Evolutionary conservation across 495 filamentous ascomycete species (phyloP), one percentile per base, ranked within the genome.

Genomic region (Talaromyces liani): DNA sequence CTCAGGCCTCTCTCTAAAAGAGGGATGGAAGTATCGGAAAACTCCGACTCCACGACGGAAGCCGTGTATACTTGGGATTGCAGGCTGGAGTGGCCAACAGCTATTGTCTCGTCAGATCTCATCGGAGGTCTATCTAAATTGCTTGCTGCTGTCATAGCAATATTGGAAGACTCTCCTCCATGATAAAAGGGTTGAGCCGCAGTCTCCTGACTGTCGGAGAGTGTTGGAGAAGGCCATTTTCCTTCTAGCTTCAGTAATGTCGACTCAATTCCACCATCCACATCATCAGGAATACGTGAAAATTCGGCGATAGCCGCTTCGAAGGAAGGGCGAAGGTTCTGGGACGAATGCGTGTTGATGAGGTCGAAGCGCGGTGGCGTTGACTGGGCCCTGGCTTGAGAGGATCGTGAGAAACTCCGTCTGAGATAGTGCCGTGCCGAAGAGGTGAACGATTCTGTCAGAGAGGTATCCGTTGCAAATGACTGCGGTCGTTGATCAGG

Each of bases 181-280:
- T 27, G 5, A 9, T 60, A 16, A 31, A n/a, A 25, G 4, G n/a
- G n/a, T 18, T 41, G 53, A 25, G 27, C 16, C 22, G 10, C 14
- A 8, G 54, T 60, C 5, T 54, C 56, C 22, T 29, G 34, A 36
- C 55, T 59, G 27, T 29, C 54, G 29, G 53, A 53, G 29, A 33
- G 22, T 18, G 55, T 34, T 5, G 63, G 36, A 31, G 54, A 51
- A 54, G 63, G 65, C 74, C 85, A 95, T 68, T 88, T 92, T 6
- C 94, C 94, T 78, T 99, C 95, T 4, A 99, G 82, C 68, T 97
- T 98, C 65, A 93, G 75, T 65, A 99, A 70, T 6, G 94, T 92
- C 14, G 93, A 91, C 70, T 97, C 94, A 57, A 97, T 84, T 20
- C 93, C 93, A n/a, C 93, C 93, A 72, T 94, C 91, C 61, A 91